phyloP scores from a whole-genome alignment of 805 yeast species.

The Metschnikowia drakensbergensis region DNA sequence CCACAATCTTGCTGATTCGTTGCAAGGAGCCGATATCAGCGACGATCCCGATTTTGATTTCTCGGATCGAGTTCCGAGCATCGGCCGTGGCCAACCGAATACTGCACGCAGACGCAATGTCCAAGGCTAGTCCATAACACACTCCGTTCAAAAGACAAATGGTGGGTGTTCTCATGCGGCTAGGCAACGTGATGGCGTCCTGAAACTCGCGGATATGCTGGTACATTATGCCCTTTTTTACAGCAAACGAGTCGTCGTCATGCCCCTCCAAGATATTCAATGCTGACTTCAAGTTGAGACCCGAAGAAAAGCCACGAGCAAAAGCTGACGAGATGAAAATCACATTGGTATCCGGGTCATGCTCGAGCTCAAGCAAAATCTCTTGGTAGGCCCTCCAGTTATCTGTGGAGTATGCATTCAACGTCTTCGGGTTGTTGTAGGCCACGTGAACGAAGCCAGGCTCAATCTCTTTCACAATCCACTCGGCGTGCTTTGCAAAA shows the following conservation, averaged over 20 bases:
- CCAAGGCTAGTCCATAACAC: slow-evolving; percentile 63
- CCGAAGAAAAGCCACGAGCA: slow-evolving; percentile 59
- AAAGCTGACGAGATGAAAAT: slow-evolving; percentile 53
- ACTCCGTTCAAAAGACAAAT: slow-evolving; percentile 65
- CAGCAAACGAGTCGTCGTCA: slow-evolving; percentile 12
- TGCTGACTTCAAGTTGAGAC: slow-evolving; percentile 52
- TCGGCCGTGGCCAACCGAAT: slow-evolving; percentile 55
- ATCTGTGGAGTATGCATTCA: slow-evolving; percentile 54
- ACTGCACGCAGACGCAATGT: slow-evolving; percentile 55
- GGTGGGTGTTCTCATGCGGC: slow-evolving; percentile 54
- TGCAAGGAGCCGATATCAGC: slow-evolving; percentile 80
- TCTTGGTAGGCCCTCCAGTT: slow-evolving; percentile 57
- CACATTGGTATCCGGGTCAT: slow-evolving; percentile 43
- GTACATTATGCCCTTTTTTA: slow-evolving; percentile 27
- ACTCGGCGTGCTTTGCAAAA: slow-evolving; percentile 16
- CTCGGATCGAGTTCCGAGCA: slow-evolving; percentile 56
- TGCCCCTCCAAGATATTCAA: slow-evolving; percentile 8
- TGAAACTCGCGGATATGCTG: slow-evolving; percentile 56
- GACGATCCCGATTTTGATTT: slow-evolving; percentile 67
- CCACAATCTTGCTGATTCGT: slow-evolving; percentile 52
- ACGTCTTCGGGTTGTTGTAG: slow-evolving; percentile 55
- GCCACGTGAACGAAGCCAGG: slow-evolving; percentile 53
- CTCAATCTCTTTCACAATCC: slow-evolving; percentile 39
- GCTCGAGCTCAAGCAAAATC: slow-evolving; percentile 44
- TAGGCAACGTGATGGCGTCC: slow-evolving; percentile 46